These are phyloP conservation scores for Juglanconis oblonga DNA, from an alignment of 2,329 filamentous ascomycete genomes.

Conservation along the genomic window DNA sequence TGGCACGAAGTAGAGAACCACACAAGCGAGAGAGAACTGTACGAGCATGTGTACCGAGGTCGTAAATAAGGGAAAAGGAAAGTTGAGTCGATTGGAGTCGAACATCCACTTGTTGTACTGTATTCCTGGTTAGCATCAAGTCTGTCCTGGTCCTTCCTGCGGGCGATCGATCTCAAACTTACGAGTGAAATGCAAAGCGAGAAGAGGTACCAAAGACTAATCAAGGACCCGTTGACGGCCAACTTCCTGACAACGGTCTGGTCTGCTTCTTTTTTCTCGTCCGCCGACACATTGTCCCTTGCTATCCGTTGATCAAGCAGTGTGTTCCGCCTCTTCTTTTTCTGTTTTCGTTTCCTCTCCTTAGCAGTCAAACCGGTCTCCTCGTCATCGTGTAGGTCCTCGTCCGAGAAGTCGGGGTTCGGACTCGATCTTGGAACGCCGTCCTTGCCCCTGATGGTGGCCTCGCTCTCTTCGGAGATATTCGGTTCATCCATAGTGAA, in stretches of 20 bases:
- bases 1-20: slow-evolving; percentile 80
- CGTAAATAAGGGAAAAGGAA: slow-evolving; percentile 91
- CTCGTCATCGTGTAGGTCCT: slow-evolving; percentile 79
- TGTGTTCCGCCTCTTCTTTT: slow-evolving; percentile 64
- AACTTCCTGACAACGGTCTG: slow-evolving; percentile 67
- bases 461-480: slow-evolving; percentile 42
- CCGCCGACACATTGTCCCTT: slow-evolving; percentile 58
- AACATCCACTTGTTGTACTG: slow-evolving; percentile 99
- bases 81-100: slow-evolving; percentile 77
- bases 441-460: slow-evolving; percentile 18
- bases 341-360: slow-evolving; percentile 66
- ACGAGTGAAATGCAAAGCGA: slow-evolving; percentile 90
- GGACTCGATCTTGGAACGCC: slow-evolving; percentile 19
- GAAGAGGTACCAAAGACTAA: slow-evolving; percentile 85
- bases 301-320: slow-evolving; percentile 68
- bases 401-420: slow-evolving; percentile 59
- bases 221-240: slow-evolving; percentile 74
- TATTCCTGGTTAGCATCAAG: neutral
- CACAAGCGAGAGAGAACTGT: slow-evolving; percentile 76
- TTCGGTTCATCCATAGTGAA: slow-evolving; percentile 38
- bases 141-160: neutral
- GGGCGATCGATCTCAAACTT: slow-evolving; percentile 35
- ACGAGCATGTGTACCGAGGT: slow-evolving; percentile 95
- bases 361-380: slow-evolving; percentile 80
- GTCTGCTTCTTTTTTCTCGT: slow-evolving; percentile 75